Base-by-base conservation (phyloP, 768 basidiomycete species). In the Agrocybe praecox region DNA sequence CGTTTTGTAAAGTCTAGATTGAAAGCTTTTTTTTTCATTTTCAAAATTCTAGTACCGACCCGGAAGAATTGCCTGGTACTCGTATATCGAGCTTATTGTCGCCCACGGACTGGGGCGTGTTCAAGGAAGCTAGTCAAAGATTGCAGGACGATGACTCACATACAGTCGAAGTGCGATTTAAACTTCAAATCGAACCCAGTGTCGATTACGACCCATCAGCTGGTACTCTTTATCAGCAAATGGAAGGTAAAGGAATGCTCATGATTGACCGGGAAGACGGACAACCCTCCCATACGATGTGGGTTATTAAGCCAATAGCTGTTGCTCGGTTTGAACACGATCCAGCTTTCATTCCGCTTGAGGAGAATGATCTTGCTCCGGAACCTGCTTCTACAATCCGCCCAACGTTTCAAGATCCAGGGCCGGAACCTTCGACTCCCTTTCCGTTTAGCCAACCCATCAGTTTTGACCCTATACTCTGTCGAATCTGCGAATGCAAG, bases 231-330 rank as follows among this genome's bases (percentile, higher is more conserved):
- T 92, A 85, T 71, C 90, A 93, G 70, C 86, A 84, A 62, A 94
- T 98, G 89, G 96, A 98, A 67, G 97, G 92, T 26, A 96, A 96
- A 69, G 97, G 97, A 17, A 98, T 99, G 97, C 84, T 98, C 65
- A 96, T 98, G 88, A 83, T 92, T 57, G 96, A 98, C 76, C 87
- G 95, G 29, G 86, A 94, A 68, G 89, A 88, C 52, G 90, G 90
- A 17, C 83, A 85, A 57, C 87, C 94, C 14, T 92, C 94, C 15
- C 97, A 98, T 72, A 96, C 96, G 14, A 97, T 98, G 95, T 98
- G 95, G 95, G 94, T 96, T 45, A 85, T 95, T 72, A 94, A 89
- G 69, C 92, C 94, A 29, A 81, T 89, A 56, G 83, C 85, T 42
- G 75, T 86, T 48, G 84, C 91, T 51, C 86, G 87, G 52, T 86